Evolutionary conservation across 1,139 yeast genomes (phyloP), one percentile per base, ranked within the genome.

Genomic region (Candida dubliniensis): DNA sequence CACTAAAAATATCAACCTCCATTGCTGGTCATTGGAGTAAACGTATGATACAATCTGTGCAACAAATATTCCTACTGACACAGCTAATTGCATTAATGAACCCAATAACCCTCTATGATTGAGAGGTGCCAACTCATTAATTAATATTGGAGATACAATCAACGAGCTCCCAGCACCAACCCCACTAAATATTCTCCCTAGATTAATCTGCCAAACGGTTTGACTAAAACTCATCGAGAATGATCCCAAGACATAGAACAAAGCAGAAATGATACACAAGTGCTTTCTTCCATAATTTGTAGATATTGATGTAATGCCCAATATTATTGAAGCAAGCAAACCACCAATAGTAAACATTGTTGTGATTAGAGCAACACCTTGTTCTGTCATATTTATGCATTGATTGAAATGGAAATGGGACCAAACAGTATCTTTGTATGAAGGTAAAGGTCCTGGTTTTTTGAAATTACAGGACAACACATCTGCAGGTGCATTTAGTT

Each of bases 401-500:
- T 63, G 61, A 1, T 51, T 44, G 23, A 60, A 54, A 7, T 65
- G 64, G 29, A 51, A 51, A 18, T 51, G 40, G 9, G 54, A 56
- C 65, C 71, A 69, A 12, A 64, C 47, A 1, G 71, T 63, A 15
- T 59, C 58, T 1, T 55, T 52, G 43, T 64, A 67, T 13, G 40
- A 31, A 1, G 57, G 55, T 23, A 47, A 47, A 1, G 63, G 61
- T 2, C 69, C 70, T 3, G 52, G 50, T 34, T 50, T 51, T 33
- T 54, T 53, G 38, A 50, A 50, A 31, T 54, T 56, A 49, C 77
- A 86, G 5, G 87, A 73, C 31, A 87, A 67, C 12, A 81, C 75
- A 24, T 76, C 76, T 43, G 82, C 84, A 0, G 96, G 95, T 2
- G 96, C 95, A 64, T 90, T 90, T 51, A 90, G 69, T 58, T 89